Conservation (phyloP, 495 filamentous ascomycete genomes). For the Delitschia confertaspora region DNA sequence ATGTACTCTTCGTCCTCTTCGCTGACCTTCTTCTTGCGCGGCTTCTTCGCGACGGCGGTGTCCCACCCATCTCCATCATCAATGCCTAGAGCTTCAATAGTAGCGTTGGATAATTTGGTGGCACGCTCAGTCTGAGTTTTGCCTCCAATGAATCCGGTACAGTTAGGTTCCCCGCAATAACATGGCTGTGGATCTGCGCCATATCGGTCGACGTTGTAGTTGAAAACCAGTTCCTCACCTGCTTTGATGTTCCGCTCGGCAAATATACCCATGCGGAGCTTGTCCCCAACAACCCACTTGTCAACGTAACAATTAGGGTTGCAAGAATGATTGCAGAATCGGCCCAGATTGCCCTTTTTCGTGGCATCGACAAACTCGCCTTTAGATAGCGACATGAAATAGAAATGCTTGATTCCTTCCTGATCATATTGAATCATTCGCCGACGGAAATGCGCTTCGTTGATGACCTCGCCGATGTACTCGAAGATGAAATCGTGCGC, state of each 20-base stretch:
- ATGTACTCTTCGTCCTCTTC: conserved; percentile 97
- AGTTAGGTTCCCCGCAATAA: conserved; percentile 93
- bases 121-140: conserved; percentile 95
- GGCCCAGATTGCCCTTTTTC: conserved; percentile 88
- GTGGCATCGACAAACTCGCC: conserved; percentile 97
- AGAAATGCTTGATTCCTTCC: conserved; percentile 97
- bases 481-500: conserved; percentile 90
- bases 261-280: conserved; percentile 98
- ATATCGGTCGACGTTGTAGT: conserved; percentile 99
- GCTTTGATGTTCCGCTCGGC: conserved; percentile 75
- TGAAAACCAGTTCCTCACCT: conserved; percentile 97
- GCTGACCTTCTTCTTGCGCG: conserved; percentile 85
- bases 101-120: conserved; percentile 81
- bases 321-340: conserved; percentile 99
- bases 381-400: conserved; percentile 98
- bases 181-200: conserved; percentile 93
- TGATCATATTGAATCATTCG: conserved; percentile 88
- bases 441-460: conserved; percentile 74
- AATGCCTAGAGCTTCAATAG: conserved; percentile 91
- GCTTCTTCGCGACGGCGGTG: conserved; percentile 74
- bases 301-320: conserved; percentile 98
- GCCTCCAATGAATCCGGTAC: conserved; percentile 91
- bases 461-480: conserved; percentile 97
- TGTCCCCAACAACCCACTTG: conserved; percentile 99
- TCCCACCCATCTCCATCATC: conserved; percentile 92